Evolutionary conservation across 108 stramenopile genomes (phyloP), one percentile per base, ranked within the genome.

Genomic region (Schizochytrium sp.): DNA sequence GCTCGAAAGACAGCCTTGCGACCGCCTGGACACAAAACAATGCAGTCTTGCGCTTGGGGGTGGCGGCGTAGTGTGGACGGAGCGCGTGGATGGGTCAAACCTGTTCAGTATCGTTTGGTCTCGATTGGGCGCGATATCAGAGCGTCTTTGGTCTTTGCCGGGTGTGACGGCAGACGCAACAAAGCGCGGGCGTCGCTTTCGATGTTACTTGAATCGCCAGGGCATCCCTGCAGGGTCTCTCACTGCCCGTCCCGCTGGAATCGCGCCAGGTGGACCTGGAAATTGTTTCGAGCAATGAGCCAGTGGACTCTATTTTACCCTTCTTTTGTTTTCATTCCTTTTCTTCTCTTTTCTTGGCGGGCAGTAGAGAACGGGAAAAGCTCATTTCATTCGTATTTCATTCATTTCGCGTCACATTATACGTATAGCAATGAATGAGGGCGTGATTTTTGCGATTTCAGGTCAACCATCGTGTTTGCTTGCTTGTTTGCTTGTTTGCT

Each of bases 11-110:
- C 90, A 94, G 58, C 95, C 96, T 0, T 91, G 93, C 60, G 92
- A 88, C 1, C 91, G 91, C 5, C 88, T 89, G 14, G 88, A 89
- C 21, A 89, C 87, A 1, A 43, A 89, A 48, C 83, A 25, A 18
- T 45, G 34, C 18, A 71, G 92, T 21, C 90, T 92, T 6, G 88
- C 95, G 60, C 88, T 96, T 18, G 96, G 96, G 10, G 96, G 96
- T 5, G 93, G 95, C 72, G 95, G 94, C 57, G 19, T 23, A 44
- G 25, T 59, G 87, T 95, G 95, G 95, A 93, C 93, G 44, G 96
- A 96, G 87, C 91, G 90, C 48, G 94, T 93, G n/a, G 94, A 95
- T 87, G 57, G 88, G 6, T 90, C 90, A 25, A 93, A 95, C 89
- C 88, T 95, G 57, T 60, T 89, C 5, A 87, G 76, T 21, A 90